These are phyloP conservation scores for Lecanicillium sp. DNA, from an alignment of 2,329 filamentous ascomycete species.

Conservation along the genomic window DNA sequence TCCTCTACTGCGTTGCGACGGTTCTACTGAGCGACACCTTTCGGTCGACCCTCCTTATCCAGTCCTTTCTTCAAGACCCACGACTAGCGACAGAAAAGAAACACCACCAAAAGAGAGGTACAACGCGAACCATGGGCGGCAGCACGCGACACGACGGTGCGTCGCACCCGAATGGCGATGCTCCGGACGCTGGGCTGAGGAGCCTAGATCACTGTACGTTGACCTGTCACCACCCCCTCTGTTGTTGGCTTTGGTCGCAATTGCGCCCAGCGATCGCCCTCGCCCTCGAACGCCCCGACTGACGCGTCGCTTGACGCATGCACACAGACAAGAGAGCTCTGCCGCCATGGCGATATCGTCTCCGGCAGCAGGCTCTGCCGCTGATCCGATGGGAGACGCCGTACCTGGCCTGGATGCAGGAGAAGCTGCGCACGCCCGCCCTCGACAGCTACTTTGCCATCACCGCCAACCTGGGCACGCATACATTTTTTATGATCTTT, in stretches of 20 bases:
- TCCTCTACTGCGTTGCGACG: too few species aligned
- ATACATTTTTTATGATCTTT: conserved; percentile 98
- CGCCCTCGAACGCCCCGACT: neutral
- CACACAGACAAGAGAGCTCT: conserved; percentile 70
- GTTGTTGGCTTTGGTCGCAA: neutral
- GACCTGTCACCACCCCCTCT: neutral
- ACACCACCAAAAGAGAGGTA: neutral
- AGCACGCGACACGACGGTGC: conserved; percentile 28
- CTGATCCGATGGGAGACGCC: conserved; percentile 93
- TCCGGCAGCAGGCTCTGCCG: conserved; percentile 77
- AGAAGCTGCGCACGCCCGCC: conserved; percentile 69
- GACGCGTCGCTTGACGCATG: too few species aligned
- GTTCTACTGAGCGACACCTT: too few species aligned
- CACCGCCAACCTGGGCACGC: conserved; percentile 91
- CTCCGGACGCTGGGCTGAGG: conserved; percentile 67
- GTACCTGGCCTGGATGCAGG: conserved; percentile 82
- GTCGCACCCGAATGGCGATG: conserved; percentile 24
- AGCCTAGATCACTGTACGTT: conserved; percentile 70
- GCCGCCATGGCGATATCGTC: conserved; percentile 78
- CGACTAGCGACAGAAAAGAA: neutral
- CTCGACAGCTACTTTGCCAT: conserved; percentile 97
- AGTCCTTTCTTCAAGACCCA: too few species aligned
- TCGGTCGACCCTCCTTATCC: too few species aligned
- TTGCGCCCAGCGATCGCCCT: neutral
- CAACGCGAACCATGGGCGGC: conserved; percentile 26